phyloP scores from a whole-genome alignment of 805 yeast genomes.

The Candida yuanshanica region DNA sequence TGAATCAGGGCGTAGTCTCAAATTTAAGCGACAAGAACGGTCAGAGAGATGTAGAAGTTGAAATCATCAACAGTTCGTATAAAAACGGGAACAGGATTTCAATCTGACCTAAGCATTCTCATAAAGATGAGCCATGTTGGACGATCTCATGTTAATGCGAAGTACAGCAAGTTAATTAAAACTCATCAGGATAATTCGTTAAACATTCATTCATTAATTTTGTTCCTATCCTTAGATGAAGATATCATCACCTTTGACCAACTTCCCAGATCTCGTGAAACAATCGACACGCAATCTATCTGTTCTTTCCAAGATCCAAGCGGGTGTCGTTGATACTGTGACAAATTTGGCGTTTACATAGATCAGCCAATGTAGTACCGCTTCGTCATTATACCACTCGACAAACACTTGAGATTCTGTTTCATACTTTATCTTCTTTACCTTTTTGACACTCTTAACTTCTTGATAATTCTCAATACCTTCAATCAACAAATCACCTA shows the following conservation, averaged over 20 bases:
- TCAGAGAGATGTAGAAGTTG: too few relatives aligned
- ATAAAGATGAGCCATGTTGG: too few relatives aligned
- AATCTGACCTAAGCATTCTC: too few relatives aligned
- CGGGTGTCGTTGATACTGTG: conserved; percentile 15
- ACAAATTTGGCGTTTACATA: conserved; percentile 26
- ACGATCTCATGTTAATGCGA: too few relatives aligned
- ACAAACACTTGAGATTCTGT: conserved; percentile 11
- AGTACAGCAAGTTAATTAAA: too few relatives aligned
- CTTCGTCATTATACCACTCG: conserved; percentile 20
- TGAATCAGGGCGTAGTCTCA: too few relatives aligned
- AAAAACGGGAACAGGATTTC: too few relatives aligned
- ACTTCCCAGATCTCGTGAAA: conserved; percentile 18
- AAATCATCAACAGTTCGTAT: too few relatives aligned
- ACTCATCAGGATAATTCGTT: too few relatives aligned
- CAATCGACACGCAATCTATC: conserved; percentile 19
- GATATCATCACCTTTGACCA: conserved; percentile 14
- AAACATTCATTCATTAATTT: not conserved
- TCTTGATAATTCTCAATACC: not conserved
- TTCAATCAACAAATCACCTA: conserved; percentile 23
- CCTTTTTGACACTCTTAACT: not conserved
- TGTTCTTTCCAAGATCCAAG: conserved; percentile 7
- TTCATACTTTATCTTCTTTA: conserved; percentile 6
- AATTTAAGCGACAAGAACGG: too few relatives aligned
- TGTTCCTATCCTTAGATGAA: conserved; percentile 14
- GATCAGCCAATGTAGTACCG: conserved; percentile 25